Conservation (phyloP, 805 yeast genomes). For the Candida vaughaniae region DNA sequence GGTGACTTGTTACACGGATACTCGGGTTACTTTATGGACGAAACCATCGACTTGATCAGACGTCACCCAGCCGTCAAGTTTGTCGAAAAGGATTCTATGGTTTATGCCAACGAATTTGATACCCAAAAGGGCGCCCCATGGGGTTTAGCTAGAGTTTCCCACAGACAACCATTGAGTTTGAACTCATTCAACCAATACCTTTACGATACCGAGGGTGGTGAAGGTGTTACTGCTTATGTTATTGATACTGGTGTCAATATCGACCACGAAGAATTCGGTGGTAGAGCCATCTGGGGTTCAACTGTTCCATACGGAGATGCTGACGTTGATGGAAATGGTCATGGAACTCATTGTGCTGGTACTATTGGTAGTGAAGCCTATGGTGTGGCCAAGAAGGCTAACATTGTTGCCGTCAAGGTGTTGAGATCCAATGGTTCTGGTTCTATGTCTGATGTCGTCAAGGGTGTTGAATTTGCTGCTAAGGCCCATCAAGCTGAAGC, state of each 20-base stretch:
- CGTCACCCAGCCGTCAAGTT: slow-evolving; percentile 60
- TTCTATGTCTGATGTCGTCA: slow-evolving; percentile 77
- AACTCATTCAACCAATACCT: slow-evolving; percentile 72
- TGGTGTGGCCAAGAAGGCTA: slow-evolving; percentile 83
- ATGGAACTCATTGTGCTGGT: slow-evolving; percentile 98
- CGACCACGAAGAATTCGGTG: slow-evolving; percentile 73
- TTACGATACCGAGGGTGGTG: slow-evolving; percentile 71
- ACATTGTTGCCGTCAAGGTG: slow-evolving; percentile 80
- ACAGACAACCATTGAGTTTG: slow-evolving; percentile 66
- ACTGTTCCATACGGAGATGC: slow-evolving; percentile 72
- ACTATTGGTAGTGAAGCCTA: slow-evolving; percentile 77
- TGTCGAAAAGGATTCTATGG: slow-evolving; percentile 76
- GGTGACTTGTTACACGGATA: slow-evolving; percentile 68
- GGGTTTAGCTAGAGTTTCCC: slow-evolving; percentile 92
- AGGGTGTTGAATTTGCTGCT: slow-evolving; percentile 84
- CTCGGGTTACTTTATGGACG: slow-evolving; percentile 78
- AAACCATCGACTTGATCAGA: slow-evolving; percentile 71
- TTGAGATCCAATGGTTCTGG: slow-evolving; percentile 82
- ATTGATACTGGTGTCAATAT: slow-evolving; percentile 87
- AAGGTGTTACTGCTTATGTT: slow-evolving; percentile 82
- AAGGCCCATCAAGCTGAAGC: slow-evolving; percentile 60
- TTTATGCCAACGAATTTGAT: slow-evolving; percentile 59
- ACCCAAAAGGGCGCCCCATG: slow-evolving; percentile 87
- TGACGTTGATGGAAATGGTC: slow-evolving; percentile 84
- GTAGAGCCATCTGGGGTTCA: slow-evolving; percentile 85